phyloP scores from a whole-genome alignment of 495 filamentous ascomycete genomes.

The Penicillium odoratum region DNA sequence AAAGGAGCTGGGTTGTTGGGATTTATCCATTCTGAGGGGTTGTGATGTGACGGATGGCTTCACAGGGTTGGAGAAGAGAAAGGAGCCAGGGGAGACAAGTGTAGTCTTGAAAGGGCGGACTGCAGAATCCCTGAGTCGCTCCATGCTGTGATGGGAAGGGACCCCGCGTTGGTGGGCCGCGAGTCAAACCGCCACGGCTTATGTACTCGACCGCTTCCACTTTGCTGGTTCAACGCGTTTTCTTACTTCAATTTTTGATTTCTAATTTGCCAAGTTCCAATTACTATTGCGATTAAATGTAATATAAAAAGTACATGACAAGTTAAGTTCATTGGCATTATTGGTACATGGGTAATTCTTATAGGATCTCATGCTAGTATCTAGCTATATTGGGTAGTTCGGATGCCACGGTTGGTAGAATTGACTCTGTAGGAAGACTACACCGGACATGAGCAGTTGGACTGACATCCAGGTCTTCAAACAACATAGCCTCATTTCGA shows the following conservation, averaged over 20 bases:
- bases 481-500: slow-evolving; percentile 73
- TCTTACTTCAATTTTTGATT: no score
- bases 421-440: slow-evolving; percentile 36
- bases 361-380: neutral
- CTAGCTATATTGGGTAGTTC: slow-evolving; percentile 25
- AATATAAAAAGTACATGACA: no score
- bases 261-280: no score
- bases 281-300: no score
- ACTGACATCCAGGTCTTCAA: slow-evolving; percentile 42
- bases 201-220: slow-evolving; percentile 11
- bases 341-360: neutral
- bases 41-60: slow-evolving; percentile 15
- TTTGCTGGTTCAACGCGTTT: neutral
- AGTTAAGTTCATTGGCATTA: neutral
- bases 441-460: slow-evolving; percentile 35
- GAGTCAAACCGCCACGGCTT: slow-evolving; percentile 16
- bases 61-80: slow-evolving; percentile 33
- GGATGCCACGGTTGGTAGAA: slow-evolving; percentile 38
- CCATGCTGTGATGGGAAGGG: slow-evolving; percentile 31
- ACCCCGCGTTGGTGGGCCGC: slow-evolving; percentile 27
- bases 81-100: slow-evolving; percentile 42
- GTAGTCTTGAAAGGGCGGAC: slow-evolving; percentile 30
- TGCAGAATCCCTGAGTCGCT: slow-evolving; percentile 27
- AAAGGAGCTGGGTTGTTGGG: slow-evolving; percentile 90
- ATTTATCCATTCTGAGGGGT: slow-evolving; percentile 69